Percentiles rank a stretch among this genome's conserved stretches.
Conservation (phyloP, 495 filamentous ascomycete species). For the Mytilinidion resinicola region DNA sequence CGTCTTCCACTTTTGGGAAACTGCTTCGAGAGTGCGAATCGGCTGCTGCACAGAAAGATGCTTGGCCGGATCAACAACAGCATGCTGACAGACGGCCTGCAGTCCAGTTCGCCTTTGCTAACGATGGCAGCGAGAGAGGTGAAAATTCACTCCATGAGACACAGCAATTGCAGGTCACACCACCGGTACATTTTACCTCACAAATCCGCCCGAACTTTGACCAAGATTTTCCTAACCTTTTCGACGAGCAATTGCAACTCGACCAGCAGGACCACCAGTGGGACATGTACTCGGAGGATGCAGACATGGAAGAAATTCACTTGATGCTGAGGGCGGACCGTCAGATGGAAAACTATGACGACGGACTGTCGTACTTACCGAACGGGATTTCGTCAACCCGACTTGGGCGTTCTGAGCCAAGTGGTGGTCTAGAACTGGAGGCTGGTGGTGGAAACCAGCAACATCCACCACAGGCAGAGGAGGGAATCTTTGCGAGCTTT, state of each 20-base stretch:
- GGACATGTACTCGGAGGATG: background rate
- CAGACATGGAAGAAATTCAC: background rate
- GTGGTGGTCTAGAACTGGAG: background rate
- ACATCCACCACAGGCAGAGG: background rate
- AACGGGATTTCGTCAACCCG: background rate
- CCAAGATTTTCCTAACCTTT: background rate
- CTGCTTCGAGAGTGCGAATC: constrained; percentile 4
- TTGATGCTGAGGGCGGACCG: background rate
- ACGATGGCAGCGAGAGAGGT: too few species aligned
- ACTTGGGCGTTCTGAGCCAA: background rate
- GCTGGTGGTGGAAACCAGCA: background rate
- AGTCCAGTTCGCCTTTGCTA: too few species aligned
- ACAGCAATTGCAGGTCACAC: too few species aligned
- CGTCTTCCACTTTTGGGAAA: background rate
- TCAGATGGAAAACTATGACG: background rate
- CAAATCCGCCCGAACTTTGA: background rate
- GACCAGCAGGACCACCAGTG: background rate
- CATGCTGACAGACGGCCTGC: too few species aligned
- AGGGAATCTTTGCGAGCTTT: constrained; percentile 21
- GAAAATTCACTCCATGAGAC: too few species aligned
- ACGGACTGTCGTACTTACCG: background rate
- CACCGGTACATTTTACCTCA: background rate
- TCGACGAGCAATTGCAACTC: background rate
- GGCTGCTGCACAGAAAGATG: background rate
- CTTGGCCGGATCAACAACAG: background rate